These are phyloP conservation scores for Venustampulla echinocandica DNA, from an alignment of 495 filamentous ascomycete genomes.

Conservation along the genomic window DNA sequence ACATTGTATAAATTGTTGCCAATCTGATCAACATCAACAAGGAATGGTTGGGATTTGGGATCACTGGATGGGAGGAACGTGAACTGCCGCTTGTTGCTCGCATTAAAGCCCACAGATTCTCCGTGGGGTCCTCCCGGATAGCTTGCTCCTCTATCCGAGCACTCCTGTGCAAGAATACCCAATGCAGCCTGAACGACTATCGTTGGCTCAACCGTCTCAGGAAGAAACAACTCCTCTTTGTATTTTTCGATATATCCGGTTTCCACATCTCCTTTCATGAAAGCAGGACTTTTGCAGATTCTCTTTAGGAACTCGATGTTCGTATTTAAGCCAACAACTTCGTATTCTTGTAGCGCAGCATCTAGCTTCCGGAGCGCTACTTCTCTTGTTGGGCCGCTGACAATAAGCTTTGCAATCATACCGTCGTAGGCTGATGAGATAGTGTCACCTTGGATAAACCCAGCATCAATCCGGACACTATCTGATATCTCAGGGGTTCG, in stretches of 20 bases:
- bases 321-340: conserved; percentile 84
- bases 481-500: conserved; percentile 58
- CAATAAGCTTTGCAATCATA: conserved; percentile 98
- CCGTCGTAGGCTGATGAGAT: conserved; percentile 95
- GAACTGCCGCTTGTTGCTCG: conserved; percentile 40
- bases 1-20: conserved; percentile 55
- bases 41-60: conserved; percentile 33
- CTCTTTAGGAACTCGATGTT: conserved; percentile 96
- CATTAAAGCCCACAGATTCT: conserved; percentile 44
- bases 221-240: conserved; percentile 59
- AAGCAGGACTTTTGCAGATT: conserved; percentile 69
- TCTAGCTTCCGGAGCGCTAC: conserved; percentile 77
- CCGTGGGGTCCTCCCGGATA: conserved; percentile 32
- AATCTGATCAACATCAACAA: conserved; percentile 58
- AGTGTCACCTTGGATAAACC: conserved; percentile 84
- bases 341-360: conserved; percentile 78
- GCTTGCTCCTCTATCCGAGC: conserved; percentile 18
- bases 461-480: conserved; percentile 82
- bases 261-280: conserved; percentile 83
- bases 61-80: conserved; percentile 34
- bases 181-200: conserved; percentile 78
- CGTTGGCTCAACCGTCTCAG: conserved; percentile 47
- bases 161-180: conserved; percentile 46
- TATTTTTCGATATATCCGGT: conserved; percentile 94
- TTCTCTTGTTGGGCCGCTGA: conserved; percentile 67